Evolutionary conservation across 2,329 filamentous ascomycete genomes (phyloP).

Genomic region (Fusarium tricinctum): DNA sequence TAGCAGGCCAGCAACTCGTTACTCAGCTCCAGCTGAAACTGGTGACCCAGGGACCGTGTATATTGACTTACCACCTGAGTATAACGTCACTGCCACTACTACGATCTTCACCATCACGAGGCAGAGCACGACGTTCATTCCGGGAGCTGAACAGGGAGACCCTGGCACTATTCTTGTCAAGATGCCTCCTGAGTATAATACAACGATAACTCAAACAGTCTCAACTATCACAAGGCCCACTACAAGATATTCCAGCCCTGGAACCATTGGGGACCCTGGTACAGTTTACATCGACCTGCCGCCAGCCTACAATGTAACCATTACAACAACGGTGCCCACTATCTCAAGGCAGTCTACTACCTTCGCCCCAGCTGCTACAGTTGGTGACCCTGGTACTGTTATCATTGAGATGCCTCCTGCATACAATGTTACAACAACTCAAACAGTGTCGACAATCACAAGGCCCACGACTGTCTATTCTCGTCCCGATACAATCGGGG

Average conservation of each 20-base stretch:
- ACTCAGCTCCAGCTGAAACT: slow-evolving; percentile 9
- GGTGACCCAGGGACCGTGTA: slow-evolving; percentile 24
- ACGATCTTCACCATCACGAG: slow-evolving; percentile 12
- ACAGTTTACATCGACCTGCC: slow-evolving; percentile 24
- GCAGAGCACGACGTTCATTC: slow-evolving; percentile 5
- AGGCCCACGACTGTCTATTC: neutral
- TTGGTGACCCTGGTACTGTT: slow-evolving; percentile 1
- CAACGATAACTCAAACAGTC: slow-evolving; percentile 14
- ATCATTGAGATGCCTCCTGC: neutral
- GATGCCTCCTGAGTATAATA: slow-evolving; percentile 16
- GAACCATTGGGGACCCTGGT: slow-evolving; percentile 17
- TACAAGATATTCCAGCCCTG: slow-evolving; percentile 12
- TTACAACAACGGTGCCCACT: slow-evolving; percentile 12
- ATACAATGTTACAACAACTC: neutral
- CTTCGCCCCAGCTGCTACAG: slow-evolving; percentile 10
- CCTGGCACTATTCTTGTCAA: slow-evolving; percentile 19
- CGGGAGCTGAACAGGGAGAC: slow-evolving; percentile 11
- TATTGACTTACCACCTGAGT: slow-evolving; percentile 14
- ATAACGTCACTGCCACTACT: slow-evolving; percentile 25
- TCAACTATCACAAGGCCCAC: slow-evolving; percentile 9
- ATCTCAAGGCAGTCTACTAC: slow-evolving; percentile 18
- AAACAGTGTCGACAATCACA: neutral
- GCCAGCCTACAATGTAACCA: slow-evolving; percentile 29
- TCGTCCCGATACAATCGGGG: neutral
- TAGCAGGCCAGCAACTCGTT: slow-evolving; percentile 20